Percentiles rank a stretch among this genome's conserved stretches.
phyloP scores from a whole-genome alignment of 108 stramenopile genomes.

The Discostella pseudostelligera region DNA sequence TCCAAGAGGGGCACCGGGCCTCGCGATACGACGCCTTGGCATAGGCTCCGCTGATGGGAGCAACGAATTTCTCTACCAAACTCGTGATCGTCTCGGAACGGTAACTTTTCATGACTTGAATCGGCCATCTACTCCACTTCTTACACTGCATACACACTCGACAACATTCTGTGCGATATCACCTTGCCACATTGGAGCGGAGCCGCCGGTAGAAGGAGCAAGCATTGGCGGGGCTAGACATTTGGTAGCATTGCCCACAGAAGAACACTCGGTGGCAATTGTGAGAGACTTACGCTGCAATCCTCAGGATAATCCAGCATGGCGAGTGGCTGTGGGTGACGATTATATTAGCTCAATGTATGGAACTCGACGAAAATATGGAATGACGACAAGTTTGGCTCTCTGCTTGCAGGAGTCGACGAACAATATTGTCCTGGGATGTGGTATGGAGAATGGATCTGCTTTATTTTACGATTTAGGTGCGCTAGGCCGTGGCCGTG shows the following conservation, averaged over 20 bases:
- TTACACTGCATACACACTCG: constrained; percentile 37
- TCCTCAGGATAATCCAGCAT: constrained; percentile 26
- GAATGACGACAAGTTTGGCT: constrained; percentile 78
- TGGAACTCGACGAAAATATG: constrained; percentile 47
- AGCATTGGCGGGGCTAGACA: constrained; percentile 25
- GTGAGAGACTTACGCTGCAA: constrained; percentile 56
- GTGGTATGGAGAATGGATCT: constrained; percentile 84
- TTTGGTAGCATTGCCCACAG: constrained; percentile 63
- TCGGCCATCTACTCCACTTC: constrained; percentile 27
- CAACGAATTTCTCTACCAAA: constrained; percentile 67
- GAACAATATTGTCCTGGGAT: constrained; percentile 53
- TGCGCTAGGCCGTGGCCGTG: constrained; percentile 17
- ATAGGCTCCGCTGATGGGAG: constrained; percentile 5
- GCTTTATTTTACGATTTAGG: constrained; percentile 71
- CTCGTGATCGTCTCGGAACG: constrained; percentile 66
- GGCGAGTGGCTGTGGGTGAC: constrained; percentile 20
- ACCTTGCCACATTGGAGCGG: constrained; percentile 43
- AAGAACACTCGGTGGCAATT: constrained; percentile 47
- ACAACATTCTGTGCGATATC: constrained; percentile 74
- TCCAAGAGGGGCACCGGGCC: constrained; percentile 18
- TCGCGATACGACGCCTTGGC: constrained; percentile 35
- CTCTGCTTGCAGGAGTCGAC: constrained; percentile 34
- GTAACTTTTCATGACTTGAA: constrained; percentile 70
- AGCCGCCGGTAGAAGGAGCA: background rate
- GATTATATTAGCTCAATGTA: constrained; percentile 18